A percentile compares a stretch with the other conserved stretches of the same genome.
Conservation (phyloP, 1,284 basidiomycete genomes). For the Coriolopsis trogii region DNA sequence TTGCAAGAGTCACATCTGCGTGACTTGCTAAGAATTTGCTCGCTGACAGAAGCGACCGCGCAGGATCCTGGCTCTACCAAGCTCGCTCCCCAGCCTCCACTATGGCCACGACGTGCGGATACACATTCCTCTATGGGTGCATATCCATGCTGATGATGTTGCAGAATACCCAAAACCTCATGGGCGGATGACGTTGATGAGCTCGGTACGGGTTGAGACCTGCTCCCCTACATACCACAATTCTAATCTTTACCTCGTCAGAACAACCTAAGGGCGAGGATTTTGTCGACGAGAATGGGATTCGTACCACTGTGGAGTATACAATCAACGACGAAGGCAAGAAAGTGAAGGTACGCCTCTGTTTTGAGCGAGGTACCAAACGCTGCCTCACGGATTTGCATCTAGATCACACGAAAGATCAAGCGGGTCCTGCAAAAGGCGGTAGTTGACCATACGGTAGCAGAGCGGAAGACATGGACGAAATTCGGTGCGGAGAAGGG, state of each 20-base stretch:
- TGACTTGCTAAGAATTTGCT: slow-evolving; percentile 17
- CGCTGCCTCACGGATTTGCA: background rate
- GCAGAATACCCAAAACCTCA: slow-evolving; percentile 58
- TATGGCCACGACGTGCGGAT: slow-evolving; percentile 19
- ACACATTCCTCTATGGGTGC: background rate
- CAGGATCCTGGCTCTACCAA: background rate
- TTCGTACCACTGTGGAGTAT: slow-evolving; percentile 87
- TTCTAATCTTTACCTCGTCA: slow-evolving; percentile 16
- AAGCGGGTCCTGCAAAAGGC: slow-evolving; percentile 89
- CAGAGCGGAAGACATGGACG: slow-evolving; percentile 90
- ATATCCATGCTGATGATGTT: background rate
- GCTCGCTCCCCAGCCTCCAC: slow-evolving; percentile 4
- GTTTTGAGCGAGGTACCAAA: background rate
- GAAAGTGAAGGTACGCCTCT: slow-evolving; percentile 83
- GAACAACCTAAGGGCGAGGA: slow-evolving; percentile 55
- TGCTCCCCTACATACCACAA: background rate
- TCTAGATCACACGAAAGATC: slow-evolving; percentile 83
- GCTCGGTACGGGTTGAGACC: slow-evolving; percentile 54
- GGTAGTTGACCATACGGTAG: slow-evolving; percentile 92
- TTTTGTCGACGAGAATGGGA: slow-evolving; percentile 85
- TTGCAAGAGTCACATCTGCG: background rate
- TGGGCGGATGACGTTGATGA: slow-evolving; percentile 88
- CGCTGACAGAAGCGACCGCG: slow-evolving; percentile 1
- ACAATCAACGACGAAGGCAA: slow-evolving; percentile 90
- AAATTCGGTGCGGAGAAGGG: slow-evolving; percentile 96